Conservation (phyloP, 2,329 filamentous ascomycete genomes). For the Aspergillus bombycis region DNA sequence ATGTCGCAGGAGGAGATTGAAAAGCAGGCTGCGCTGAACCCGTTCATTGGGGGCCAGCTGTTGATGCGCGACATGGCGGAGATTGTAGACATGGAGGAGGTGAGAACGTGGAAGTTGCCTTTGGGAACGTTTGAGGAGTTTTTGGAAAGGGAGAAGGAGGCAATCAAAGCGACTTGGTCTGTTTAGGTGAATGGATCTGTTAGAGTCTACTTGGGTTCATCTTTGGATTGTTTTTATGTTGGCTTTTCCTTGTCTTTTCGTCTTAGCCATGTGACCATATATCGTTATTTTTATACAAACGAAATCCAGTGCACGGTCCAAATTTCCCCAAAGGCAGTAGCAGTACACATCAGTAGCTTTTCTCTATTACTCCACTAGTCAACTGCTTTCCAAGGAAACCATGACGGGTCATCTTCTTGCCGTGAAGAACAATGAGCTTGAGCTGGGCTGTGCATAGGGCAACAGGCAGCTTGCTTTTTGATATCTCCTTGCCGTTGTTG, state of each 20-base stretch:
- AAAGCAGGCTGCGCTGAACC: slow-evolving; percentile 37
- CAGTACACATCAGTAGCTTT: too few species aligned
- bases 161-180: slow-evolving; percentile 22
- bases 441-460: too few species aligned
- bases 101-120: slow-evolving; percentile 44
- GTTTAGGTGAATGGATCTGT: not conserved
- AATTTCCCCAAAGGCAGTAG: too few species aligned
- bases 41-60: slow-evolving; percentile 45
- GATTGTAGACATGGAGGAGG: slow-evolving; percentile 38
- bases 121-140: slow-evolving; percentile 51
- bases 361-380: too few species aligned
- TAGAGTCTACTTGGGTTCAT: not conserved
- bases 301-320: too few species aligned
- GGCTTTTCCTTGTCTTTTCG: not conserved
- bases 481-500: too few species aligned
- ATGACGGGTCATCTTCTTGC: too few species aligned
- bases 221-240: not conserved
- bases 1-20: slow-evolving; percentile 49
- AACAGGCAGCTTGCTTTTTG: too few species aligned
- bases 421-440: too few species aligned
- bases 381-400: too few species aligned
- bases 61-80: slow-evolving; percentile 39
- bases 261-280: not conserved
- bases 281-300: too few species aligned
- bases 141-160: slow-evolving; percentile 44